Percentiles rank a stretch among this genome's conserved stretches.
phyloP scores from a whole-genome alignment of 768 basidiomycete species.

The Agaricus blazei region DNA sequence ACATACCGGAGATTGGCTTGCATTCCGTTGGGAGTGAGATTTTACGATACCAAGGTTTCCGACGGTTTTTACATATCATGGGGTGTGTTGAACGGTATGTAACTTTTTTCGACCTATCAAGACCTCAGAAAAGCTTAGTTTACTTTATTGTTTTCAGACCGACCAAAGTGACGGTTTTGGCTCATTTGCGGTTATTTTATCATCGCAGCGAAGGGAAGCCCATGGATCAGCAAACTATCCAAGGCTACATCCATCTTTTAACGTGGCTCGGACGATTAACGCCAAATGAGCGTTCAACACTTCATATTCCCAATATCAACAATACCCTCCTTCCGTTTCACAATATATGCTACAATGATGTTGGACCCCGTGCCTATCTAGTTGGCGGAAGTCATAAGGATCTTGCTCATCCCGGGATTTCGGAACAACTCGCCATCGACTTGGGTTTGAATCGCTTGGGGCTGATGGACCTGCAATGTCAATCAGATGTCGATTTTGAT shows the following conservation, averaged over 20 bases:
- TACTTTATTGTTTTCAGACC: constrained; percentile 21
- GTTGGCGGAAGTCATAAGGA: constrained; percentile 12
- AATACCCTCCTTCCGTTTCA: constrained; percentile 21
- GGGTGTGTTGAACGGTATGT: constrained; percentile 35
- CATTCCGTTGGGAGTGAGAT: constrained; percentile 17
- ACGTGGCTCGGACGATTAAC: constrained; percentile 1
- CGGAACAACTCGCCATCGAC: constrained; percentile 23
- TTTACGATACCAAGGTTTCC: constrained; percentile 13
- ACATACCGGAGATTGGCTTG: constrained; percentile 21
- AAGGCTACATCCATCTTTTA: not conserved
- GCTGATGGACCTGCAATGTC: constrained; percentile 22
- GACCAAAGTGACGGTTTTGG: constrained; percentile 20
- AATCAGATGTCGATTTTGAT: constrained; percentile 22
- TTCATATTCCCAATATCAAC: constrained; percentile 31
- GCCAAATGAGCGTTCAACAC: constrained; percentile 16
- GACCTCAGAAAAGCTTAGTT: not conserved
- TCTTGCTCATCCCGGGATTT: constrained; percentile 26
- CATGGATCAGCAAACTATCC: not conserved
- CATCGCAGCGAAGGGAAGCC: too few species aligned
- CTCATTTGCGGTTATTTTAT: constrained; percentile 16
- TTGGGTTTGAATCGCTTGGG: constrained; percentile 30
- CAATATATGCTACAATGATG: constrained; percentile 35
- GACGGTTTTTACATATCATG: constrained; percentile 23
- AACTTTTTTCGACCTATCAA: not conserved
- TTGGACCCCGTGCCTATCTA: constrained; percentile 25